These are phyloP conservation scores for Avena atlantica DNA, from an alignment of 176 grass and related monocot species.

Conservation along the genomic window DNA sequence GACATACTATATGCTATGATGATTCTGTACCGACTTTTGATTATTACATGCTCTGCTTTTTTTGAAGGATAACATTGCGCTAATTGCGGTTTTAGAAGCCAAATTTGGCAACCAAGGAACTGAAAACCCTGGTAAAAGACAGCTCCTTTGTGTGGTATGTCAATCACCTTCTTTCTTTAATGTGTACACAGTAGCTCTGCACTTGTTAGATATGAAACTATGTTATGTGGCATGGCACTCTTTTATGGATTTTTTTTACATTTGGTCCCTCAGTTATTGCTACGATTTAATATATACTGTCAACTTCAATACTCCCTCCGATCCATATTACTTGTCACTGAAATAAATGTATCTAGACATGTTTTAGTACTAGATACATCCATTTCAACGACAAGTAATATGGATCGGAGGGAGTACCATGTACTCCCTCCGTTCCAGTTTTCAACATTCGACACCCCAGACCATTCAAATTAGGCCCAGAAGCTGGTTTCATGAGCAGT, in stretches of 20 bases:
- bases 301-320: not conserved
- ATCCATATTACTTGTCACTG: too few species aligned
- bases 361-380: too few species aligned
- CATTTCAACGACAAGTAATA: too few species aligned
- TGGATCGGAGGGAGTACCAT: too few species aligned
- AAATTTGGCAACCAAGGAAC: slow-evolving; percentile 83
- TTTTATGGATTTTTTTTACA: not conserved
- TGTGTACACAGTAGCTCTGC: slow-evolving; percentile 25
- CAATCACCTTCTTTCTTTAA: slow-evolving; percentile 22
- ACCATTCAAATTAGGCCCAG: not conserved
- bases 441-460: not conserved
- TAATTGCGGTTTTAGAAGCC: slow-evolving; percentile 94
- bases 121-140: slow-evolving; percentile 98
- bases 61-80: slow-evolving; percentile 92
- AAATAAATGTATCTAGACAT: too few species aligned
- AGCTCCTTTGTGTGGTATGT: slow-evolving; percentile 97
- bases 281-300: not conserved
- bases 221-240: not conserved
- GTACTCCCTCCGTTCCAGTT: not conserved
- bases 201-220: slow-evolving; percentile 29
- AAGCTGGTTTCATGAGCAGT: slow-evolving; percentile 6
- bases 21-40: slow-evolving; percentile 28
- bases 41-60: slow-evolving; percentile 11
- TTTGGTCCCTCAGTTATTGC: not conserved
- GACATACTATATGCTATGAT: not conserved